Evolutionary conservation across 306 rosid genomes (phyloP).

Genomic region (Pyrus communis): DNA sequence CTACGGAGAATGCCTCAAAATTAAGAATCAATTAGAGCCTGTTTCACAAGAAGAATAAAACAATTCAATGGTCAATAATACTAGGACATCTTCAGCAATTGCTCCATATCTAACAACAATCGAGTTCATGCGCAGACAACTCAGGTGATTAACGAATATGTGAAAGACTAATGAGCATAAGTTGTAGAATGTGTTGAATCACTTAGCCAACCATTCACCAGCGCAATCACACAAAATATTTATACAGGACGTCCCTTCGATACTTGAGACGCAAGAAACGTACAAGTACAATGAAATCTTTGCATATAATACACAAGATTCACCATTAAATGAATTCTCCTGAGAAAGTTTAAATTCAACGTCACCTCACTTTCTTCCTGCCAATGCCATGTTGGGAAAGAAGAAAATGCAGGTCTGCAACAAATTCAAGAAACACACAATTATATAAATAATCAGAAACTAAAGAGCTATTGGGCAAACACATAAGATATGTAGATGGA

Average conservation of each 20-base stretch:
- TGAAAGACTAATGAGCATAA: no score
- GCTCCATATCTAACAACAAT: background rate
- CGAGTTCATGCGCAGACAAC: background rate
- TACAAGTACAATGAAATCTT: no score
- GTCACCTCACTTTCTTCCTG: background rate
- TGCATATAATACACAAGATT: no score
- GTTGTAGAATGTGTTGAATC: background rate
- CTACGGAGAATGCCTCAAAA: background rate
- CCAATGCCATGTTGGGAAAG: background rate
- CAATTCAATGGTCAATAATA: background rate
- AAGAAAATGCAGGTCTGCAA: no score
- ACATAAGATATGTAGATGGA: background rate
- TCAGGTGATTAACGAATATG: background rate
- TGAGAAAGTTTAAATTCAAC: background rate
- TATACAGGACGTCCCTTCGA: no score
- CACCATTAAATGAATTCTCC: background rate
- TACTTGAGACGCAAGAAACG: no score
- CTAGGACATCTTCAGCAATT: background rate
- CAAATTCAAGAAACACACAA: background rate
- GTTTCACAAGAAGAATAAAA: conserved; percentile 11
- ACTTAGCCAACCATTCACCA: no score
- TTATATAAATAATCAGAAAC: background rate
- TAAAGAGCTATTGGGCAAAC: background rate
- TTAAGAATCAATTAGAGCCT: conserved; percentile 7
- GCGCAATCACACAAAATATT: no score